Percentiles rank a stretch among this genome's conserved stretches.
phyloP scores from a whole-genome alignment of 202 grass and related monocot genomes.

The Eragrostis tef region DNA sequence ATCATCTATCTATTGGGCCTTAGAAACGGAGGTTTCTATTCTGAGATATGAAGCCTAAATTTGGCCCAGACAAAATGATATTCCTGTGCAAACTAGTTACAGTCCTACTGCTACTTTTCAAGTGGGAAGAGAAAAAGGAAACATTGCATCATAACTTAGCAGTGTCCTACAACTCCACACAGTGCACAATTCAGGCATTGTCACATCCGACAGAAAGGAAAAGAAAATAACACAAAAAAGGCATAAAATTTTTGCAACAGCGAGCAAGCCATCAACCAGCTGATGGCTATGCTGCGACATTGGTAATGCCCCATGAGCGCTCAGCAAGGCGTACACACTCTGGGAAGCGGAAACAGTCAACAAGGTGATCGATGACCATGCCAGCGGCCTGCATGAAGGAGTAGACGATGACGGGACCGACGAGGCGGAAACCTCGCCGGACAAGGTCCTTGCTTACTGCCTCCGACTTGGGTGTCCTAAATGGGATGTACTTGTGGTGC shows the following conservation, averaged over 20 bases:
- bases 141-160: neutral
- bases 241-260: neutral
- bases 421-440: conserved; percentile 78
- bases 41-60: neutral
- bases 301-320: conserved; percentile 81
- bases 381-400: conserved; percentile 94
- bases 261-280: neutral
- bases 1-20: neutral
- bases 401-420: conserved; percentile 86
- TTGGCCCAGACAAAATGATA: neutral
- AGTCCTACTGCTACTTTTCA: neutral
- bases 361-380: conserved; percentile 85
- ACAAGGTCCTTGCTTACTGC: conserved; percentile 89
- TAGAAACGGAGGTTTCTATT: neutral
- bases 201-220: neutral
- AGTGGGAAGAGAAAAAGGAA: neutral
- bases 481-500: conserved; percentile 70
- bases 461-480: conserved; percentile 91
- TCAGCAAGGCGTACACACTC: conserved; percentile 74
- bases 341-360: conserved; percentile 73
- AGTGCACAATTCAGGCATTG: neutral
- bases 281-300: conserved; percentile 55
- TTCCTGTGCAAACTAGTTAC: conserved; percentile 8
- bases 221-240: neutral
- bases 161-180: neutral